Percentiles rank a stretch among this genome's conserved stretches.
Evolutionary conservation across 257 asterid genomes (phyloP).

Genomic region (Solanum peruvianum): DNA sequence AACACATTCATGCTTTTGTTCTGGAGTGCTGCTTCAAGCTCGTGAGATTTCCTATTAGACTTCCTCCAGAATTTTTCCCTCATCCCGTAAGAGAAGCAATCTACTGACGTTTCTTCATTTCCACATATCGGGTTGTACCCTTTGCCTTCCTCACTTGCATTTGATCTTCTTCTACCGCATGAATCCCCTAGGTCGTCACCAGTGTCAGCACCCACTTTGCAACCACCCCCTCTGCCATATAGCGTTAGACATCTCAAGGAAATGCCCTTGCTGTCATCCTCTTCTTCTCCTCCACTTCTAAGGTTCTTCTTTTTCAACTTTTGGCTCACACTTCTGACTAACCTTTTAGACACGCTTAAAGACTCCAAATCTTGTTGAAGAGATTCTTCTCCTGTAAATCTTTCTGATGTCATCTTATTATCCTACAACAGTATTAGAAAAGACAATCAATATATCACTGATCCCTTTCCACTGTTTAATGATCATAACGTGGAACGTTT

Average conservation of each 20-base stretch:
- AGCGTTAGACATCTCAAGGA: constrained; percentile 72
- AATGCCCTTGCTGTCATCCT: constrained; percentile 37
- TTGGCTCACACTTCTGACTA: constrained; percentile 75
- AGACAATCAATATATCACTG: constrained; percentile 6
- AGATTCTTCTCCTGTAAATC: constrained; percentile 30
- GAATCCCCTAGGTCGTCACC: constrained; percentile 56
- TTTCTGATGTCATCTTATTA: constrained; percentile 29
- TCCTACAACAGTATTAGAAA: constrained; percentile 4
- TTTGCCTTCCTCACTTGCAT: constrained; percentile 61
- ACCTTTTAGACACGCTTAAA: constrained; percentile 51
- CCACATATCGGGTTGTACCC: constrained; percentile 30
- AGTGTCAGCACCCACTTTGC: constrained; percentile 86
- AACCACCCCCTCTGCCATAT: constrained; percentile 80
- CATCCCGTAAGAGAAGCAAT: constrained; percentile 68
- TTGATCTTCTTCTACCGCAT: constrained; percentile 50
- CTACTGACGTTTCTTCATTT: constrained; percentile 39
- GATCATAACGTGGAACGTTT: not conserved
- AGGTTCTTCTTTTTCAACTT: constrained; percentile 52
- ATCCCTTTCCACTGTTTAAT: not conserved
- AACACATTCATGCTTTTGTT: constrained; percentile 39
- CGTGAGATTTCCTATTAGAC: constrained; percentile 10
- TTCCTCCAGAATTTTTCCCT: constrained; percentile 62
- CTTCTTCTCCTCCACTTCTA: constrained; percentile 40
- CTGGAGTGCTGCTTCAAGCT: constrained; percentile 19
- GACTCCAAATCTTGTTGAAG: constrained; percentile 41